A percentile compares a stretch with the other conserved stretches of the same genome.
Evolutionary conservation across 768 basidiomycete species (phyloP).

Genomic region (Cubamyces sp.): DNA sequence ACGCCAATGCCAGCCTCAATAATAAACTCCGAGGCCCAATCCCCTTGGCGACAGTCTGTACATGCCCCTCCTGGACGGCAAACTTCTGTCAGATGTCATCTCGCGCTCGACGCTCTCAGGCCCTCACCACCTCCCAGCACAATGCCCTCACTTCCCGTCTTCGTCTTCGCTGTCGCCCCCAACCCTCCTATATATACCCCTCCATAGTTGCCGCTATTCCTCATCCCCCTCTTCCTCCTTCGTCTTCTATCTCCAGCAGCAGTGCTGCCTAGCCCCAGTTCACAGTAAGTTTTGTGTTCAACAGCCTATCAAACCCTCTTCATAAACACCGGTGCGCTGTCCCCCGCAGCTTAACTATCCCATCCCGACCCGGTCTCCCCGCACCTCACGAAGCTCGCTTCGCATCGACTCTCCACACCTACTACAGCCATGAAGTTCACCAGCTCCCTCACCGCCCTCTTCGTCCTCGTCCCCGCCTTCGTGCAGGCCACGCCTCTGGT

Average conservation of each 20-base stretch:
- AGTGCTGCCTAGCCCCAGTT: conserved; percentile 49
- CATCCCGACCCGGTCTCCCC: conserved; percentile 31
- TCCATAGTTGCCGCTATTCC: conserved; percentile 25
- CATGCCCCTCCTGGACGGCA: conserved; percentile 6
- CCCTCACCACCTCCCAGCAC: background rate
- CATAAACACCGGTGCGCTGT: too few relatives aligned
- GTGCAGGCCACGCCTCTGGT: conserved; percentile 35
- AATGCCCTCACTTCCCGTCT: background rate
- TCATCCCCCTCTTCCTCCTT: conserved; percentile 30
- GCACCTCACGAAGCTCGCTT: conserved; percentile 31
- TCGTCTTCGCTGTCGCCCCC: conserved; percentile 17
- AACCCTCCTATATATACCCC: conserved; percentile 27
- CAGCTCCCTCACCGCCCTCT: conserved; percentile 42
- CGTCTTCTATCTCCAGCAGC: conserved; percentile 45
- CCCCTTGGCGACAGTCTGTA: conserved; percentile 22
- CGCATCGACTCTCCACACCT: conserved; percentile 30
- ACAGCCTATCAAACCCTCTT: too few relatives aligned
- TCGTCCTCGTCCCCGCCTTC: conserved; percentile 45
- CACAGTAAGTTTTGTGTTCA: conserved; percentile 33
- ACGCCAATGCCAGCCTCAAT: background rate
- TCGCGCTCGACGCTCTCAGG: background rate
- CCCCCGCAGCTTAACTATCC: conserved; percentile 25
- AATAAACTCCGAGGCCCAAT: conserved; percentile 7
- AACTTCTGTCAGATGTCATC: background rate
- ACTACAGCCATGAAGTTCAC: conserved; percentile 55